These are phyloP conservation scores for Schizophyllum amplum DNA, from an alignment of 1,284 basidiomycete genomes.

Conservation along the genomic window DNA sequence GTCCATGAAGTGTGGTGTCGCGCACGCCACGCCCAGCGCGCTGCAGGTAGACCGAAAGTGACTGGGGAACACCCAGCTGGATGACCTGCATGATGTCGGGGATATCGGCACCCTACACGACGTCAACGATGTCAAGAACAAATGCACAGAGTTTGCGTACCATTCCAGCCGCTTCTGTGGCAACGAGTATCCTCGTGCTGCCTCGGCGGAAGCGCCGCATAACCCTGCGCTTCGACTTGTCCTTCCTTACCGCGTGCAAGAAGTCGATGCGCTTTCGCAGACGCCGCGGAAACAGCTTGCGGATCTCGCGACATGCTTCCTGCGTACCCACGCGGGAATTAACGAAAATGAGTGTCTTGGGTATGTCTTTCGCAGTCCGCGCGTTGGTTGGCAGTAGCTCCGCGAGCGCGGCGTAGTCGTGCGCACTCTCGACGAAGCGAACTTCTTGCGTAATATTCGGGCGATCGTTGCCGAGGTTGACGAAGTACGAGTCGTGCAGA, in stretches of 20 bases:
- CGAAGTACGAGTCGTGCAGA: slow-evolving; percentile 20
- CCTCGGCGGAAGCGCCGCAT: slow-evolving; percentile 19
- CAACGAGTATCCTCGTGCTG: slow-evolving; percentile 18
- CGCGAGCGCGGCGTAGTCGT: slow-evolving; percentile 5
- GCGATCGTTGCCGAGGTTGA: slow-evolving; percentile 12
- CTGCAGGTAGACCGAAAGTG: slow-evolving; percentile 24
- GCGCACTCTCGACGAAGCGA: slow-evolving; percentile 4
- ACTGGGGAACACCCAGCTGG: slow-evolving; percentile 21
- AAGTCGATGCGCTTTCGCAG: slow-evolving; percentile 6
- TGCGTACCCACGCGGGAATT: slow-evolving; percentile 7
- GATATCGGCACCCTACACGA: slow-evolving; percentile 23
- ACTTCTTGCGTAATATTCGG: slow-evolving; percentile 12
- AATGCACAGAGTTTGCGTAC: slow-evolving; percentile 12
- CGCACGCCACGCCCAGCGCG: slow-evolving; percentile 24
- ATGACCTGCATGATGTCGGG: slow-evolving; percentile 22
- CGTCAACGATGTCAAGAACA: not conserved
- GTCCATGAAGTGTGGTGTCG: slow-evolving; percentile 12
- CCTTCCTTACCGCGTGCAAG: slow-evolving; percentile 14
- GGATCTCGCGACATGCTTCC: slow-evolving; percentile 5
- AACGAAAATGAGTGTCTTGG: slow-evolving; percentile 22
- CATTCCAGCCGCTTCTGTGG: slow-evolving; percentile 27
- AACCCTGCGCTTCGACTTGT: slow-evolving; percentile 13
- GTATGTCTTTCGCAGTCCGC: slow-evolving; percentile 43
- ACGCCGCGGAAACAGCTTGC: slow-evolving; percentile 1
- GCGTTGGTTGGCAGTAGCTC: slow-evolving; percentile 2